These are phyloP conservation scores for Exsudoporus floridanus DNA, from an alignment of 1,284 basidiomycete species.

Conservation along the genomic window DNA sequence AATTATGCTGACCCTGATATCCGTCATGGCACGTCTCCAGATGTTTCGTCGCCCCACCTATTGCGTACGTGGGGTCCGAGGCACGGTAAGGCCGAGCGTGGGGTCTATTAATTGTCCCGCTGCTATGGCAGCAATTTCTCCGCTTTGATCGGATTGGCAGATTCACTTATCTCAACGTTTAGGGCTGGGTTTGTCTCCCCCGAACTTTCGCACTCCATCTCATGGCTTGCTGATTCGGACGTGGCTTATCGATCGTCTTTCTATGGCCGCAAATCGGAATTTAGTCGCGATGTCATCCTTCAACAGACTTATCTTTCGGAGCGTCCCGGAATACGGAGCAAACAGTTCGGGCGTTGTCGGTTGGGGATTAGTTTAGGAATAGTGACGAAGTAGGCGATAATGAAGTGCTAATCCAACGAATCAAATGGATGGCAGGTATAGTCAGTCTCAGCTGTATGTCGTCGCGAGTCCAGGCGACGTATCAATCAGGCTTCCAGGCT, in stretches of 20 bases:
- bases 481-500: too few species aligned
- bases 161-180: too few species aligned
- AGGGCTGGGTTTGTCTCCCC: background rate
- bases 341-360: too few species aligned
- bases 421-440: too few species aligned
- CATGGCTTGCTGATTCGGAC: background rate
- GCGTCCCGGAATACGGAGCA: background rate
- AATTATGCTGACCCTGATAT: too few species aligned
- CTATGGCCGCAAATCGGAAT: background rate
- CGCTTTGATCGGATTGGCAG: background rate
- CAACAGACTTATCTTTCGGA: background rate
- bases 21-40: too few species aligned
- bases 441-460: too few species aligned
- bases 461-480: too few species aligned
- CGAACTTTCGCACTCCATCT: background rate
- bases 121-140: background rate
- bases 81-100: too few species aligned
- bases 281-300: background rate
- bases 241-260: background rate
- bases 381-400: too few species aligned
- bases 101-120: background rate
- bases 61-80: background rate
- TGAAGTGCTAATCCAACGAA: too few species aligned
- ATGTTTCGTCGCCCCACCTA: too few species aligned
- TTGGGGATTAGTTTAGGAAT: background rate